Percentiles rank a stretch among this genome's conserved stretches.
phyloP scores from a whole-genome alignment of 257 asterid genomes.

The Thymus mandschuricus region DNA sequence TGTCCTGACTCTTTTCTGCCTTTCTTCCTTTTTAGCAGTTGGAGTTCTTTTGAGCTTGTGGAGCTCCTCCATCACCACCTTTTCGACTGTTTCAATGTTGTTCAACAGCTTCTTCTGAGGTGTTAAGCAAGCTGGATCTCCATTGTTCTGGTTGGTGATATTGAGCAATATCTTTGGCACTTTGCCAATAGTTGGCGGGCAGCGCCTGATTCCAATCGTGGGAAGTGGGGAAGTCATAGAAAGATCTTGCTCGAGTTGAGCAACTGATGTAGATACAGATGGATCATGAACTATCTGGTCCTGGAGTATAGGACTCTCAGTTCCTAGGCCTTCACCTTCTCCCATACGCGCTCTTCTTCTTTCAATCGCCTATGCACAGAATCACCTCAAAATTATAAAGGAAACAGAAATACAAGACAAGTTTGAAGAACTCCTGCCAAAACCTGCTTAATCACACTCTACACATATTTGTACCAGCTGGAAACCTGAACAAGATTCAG shows the following conservation, averaged over 20 bases:
- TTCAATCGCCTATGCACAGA: constrained; percentile 56
- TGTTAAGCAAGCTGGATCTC: constrained; percentile 50
- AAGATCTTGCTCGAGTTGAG: constrained; percentile 61
- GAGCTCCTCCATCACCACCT: constrained; percentile 73
- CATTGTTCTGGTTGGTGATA: constrained; percentile 50
- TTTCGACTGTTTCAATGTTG: constrained; percentile 71
- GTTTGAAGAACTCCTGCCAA: constrained; percentile 1
- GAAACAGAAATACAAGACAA: not conserved
- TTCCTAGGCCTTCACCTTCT: constrained; percentile 58
- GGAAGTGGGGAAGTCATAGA: constrained; percentile 52
- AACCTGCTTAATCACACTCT: not conserved
- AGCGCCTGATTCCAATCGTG: constrained; percentile 30
- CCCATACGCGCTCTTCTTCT: constrained; percentile 56
- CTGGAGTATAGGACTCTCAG: constrained; percentile 53
- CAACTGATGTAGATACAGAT: constrained; percentile 49
- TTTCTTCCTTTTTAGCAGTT: constrained; percentile 59
- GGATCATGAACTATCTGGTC: constrained; percentile 49
- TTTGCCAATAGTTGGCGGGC: constrained; percentile 53
- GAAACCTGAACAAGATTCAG: not conserved
- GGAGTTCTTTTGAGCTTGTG: constrained; percentile 68
- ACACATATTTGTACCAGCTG: not conserved
- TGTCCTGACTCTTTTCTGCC: constrained; percentile 62
- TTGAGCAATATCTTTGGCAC: constrained; percentile 73
- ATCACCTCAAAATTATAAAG: constrained; percentile 20
- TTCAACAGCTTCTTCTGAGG: constrained; percentile 72